Base-by-base conservation (phyloP, 192 early-diverging fungal species). In the Coemansia sp. region DNA sequence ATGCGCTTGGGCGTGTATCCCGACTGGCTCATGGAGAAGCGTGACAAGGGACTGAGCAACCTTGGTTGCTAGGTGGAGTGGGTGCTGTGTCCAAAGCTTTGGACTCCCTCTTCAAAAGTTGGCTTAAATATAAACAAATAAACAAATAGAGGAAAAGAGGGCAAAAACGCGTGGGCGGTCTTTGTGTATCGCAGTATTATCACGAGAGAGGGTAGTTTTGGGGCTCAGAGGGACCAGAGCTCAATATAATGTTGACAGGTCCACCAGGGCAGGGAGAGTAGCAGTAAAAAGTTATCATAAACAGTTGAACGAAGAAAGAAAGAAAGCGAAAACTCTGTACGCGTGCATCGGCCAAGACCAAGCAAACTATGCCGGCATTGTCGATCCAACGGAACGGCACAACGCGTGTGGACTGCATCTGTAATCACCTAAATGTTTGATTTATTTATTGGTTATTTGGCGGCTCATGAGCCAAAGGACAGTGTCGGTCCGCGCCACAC, bases 11-110 rank as follows among this genome's bases (percentile, higher is more conserved):
- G 75, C 9, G 79, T 76, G 41, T 17, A 65, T 12, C 13, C 55
- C 12, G 60, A 36, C 34, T 51, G 71, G 67, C 66, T 74, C 80
- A 82, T 82, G 39, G 67, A 74, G 61, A 58, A 15, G 46, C 46
- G 58, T 61, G 65, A 32, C 41, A 67, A 19, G 19, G 40, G 34
- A n/a, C 8, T 27, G 9, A 29, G 55, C 15, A 31, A 34, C 27
- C 29, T 5, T 13, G 55, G 55, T 11, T 51, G 50, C 50, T 51
- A 42, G 41, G 13, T 42, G 15, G 41, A 42, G 15, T 42, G 41
- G 22, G 10, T 51, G 50, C 50, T 51, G 11, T 51, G 50, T 24
- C 50, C 50, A 22, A 22, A 22, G 50, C 50, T 50, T 50, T n/a
- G 46, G 20, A 50, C 46, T 51, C 50, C 50, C 50, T 22, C 50